These are phyloP conservation scores for Carex parvula DNA, from an alignment of 176 grass and related monocot species.

Conservation along the genomic window DNA sequence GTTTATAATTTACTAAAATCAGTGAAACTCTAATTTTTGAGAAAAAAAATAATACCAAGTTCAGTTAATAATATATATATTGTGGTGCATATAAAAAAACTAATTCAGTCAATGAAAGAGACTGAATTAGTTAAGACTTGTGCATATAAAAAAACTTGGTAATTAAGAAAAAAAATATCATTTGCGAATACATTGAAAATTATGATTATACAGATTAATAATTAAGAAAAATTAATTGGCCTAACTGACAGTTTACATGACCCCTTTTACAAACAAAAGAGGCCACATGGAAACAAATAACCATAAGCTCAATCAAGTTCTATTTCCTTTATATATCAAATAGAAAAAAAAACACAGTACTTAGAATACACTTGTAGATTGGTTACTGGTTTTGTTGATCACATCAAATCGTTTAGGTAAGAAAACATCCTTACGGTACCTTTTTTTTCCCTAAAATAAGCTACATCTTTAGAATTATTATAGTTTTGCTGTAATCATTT, in stretches of 20 bases:
- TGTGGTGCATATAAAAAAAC: background rate
- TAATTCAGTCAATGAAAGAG: too few relatives aligned
- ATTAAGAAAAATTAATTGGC: background rate
- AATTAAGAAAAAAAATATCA: too few relatives aligned
- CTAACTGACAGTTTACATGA: background rate
- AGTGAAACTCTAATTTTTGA: background rate
- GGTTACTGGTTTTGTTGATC: background rate
- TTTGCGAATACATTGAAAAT: background rate
- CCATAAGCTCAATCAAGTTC: background rate
- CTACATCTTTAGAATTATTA: background rate
- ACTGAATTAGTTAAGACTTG: too few relatives aligned
- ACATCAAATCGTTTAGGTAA: background rate
- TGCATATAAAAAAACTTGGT: too few relatives aligned
- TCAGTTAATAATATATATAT: background rate
- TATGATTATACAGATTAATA: background rate
- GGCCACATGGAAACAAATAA: background rate
- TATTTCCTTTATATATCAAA: background rate
- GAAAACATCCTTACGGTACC: background rate
- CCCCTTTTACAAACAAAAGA: background rate
- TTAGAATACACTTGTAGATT: background rate
- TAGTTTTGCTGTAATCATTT: background rate
- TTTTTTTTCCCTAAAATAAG: background rate
- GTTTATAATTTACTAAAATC: background rate
- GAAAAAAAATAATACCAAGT: background rate
- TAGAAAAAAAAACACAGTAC: background rate